Conservation (phyloP, 805 yeast species). For the Ogataea nakhonphanomensis region DNA sequence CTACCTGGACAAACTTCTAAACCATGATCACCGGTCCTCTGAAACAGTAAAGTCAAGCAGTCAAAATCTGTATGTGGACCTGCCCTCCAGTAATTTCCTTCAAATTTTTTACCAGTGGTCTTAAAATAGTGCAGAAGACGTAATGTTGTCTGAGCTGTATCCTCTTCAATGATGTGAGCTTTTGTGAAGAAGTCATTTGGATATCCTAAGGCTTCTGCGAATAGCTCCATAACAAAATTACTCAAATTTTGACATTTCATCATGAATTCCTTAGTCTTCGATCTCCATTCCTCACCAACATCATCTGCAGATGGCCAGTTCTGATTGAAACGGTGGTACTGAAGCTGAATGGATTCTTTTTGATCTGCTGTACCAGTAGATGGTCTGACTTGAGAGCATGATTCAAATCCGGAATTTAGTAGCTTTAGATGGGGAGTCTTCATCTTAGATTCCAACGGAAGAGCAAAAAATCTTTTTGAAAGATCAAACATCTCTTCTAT, state of each 20-base stretch:
- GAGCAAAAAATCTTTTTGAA: conserved; percentile 25
- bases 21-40: conserved; percentile 35
- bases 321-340: conserved; percentile 28
- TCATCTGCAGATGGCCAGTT: conserved; percentile 34
- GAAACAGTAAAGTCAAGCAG: conserved; percentile 34
- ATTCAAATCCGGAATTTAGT: conserved; percentile 35
- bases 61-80: conserved; percentile 39
- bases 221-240: conserved; percentile 25
- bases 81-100: conserved; percentile 33
- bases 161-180: conserved; percentile 27
- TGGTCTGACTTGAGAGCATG: conserved; percentile 33
- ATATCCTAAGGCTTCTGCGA: conserved; percentile 32
- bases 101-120: conserved; percentile 23
- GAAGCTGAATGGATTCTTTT: conserved; percentile 34
- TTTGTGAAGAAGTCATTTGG: conserved; percentile 27
- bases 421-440: conserved; percentile 32
- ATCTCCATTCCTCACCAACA: conserved; percentile 31
- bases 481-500: conserved; percentile 29
- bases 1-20: conserved; percentile 37
- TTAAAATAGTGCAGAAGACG: conserved; percentile 34
- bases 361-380: conserved; percentile 34
- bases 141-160: conserved; percentile 35
- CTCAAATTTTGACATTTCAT: conserved; percentile 27
- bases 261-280: conserved; percentile 22
- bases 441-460: conserved; percentile 26